Evolutionary conservation across 768 basidiomycete species (phyloP), one percentile per base, ranked within the genome.

Genomic region (Leucocoprinus sp.): DNA sequence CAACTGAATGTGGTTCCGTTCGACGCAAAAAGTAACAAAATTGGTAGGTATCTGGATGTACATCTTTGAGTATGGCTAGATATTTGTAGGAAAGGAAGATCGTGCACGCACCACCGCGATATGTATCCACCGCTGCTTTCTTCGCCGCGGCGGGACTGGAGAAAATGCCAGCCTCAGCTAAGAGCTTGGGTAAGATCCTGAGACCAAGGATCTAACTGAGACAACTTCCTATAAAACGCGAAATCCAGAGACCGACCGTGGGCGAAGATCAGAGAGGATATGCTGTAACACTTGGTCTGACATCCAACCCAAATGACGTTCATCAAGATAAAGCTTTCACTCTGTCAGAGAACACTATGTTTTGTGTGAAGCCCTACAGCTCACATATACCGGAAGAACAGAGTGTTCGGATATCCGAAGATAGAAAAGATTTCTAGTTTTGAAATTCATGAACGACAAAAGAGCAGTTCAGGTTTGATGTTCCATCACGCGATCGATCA

Each of bases 301-400:
- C 91, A 96, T 95, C 93, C 93, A 96, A 45, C 80, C 72, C 12
- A 87, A 63, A 66, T 96, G 93, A 8, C 78, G 75, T 52, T 89
- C 88, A 57, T 96, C 93, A 22, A 96, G 76, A 61, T 93, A 93
- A 3, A 93, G 64, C 82, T 85, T 45, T 37, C 37, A 27, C 28
- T 48, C 8, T 42, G 46, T 55, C 52, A 42, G 43, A 18, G 31
- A 44, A 40, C 24, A 44, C 29, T 22, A 29, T 17, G 37, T 8
- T 21, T 33, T 36, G 26, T 18, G 41, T 21, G n/a, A 12, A 42
- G 49, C 15, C 23, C 18, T 19, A 17, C 37, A 29, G 22, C 8
- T 58, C 74, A 82, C 85, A 66, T 90, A 91, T 47, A 92, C 61
- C 2, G 91, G 91, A n/a, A 93, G 61, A 11, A 89, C 74, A 21